Evolutionary conservation across 1,139 yeast genomes (phyloP), one percentile per base, ranked within the genome.

Genomic region (Magnusiomyces suaveolens): DNA sequence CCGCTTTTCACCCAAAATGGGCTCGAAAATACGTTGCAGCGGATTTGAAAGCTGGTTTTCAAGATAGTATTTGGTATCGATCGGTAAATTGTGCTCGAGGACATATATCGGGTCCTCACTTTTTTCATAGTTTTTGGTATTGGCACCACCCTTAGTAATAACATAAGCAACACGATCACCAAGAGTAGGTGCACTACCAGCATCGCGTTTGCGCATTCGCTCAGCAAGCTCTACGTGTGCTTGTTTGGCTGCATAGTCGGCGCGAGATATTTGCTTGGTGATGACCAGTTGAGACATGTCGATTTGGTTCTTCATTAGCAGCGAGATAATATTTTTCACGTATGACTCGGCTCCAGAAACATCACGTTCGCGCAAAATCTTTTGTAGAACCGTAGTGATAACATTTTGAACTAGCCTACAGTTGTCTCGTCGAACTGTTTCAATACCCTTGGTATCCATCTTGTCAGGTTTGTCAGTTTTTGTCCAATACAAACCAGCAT

Each of bases 151-250:
- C 64, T 81, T 80, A 62, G 87, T 84, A 58, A 94, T 90, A 43
- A 94, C 98, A 68, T 92, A 94, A 1, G 97, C 97, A 46, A 94
- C 98, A 73, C 99, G 87, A 68, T 94, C 99, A 54, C 99, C 99
- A 54, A 92, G 78, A 3, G 90, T 83, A 2, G 98, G 98, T 0
- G 98, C 98, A 3, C 95, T 84, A 32, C 99, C 96, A 0, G 96
- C 92, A 66, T 94, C 98, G 74, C 99, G 84, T 68, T 89, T 89
- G 55, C 83, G 80, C 97, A 94, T 94, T 63, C 97, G 78, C 64
- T 90, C 96, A 0, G 98, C 97, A 52, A 94, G 76, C 63, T 90
- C 97, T 32, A 92, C 95, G 68, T 94, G 99, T 0, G 98, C 97
- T 69, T 94, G 98, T 60, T 92, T 94, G 36, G 92, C 95, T 1